Base-by-base conservation (phyloP, 192 early-diverging fungal species). In the Podochytrium sp. region DNA sequence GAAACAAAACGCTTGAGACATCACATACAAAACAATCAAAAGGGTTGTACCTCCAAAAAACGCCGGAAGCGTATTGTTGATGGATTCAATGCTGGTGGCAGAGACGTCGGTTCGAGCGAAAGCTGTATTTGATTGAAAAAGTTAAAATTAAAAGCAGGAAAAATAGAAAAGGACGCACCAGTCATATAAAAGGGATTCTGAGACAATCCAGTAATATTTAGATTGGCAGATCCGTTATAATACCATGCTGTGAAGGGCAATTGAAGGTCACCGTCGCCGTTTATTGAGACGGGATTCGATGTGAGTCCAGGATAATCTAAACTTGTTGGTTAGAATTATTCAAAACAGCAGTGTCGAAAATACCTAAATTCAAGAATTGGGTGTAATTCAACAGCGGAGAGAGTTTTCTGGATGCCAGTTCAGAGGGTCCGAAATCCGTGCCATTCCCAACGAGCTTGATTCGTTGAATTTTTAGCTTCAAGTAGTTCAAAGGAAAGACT, bases 21-120 rank as follows among this genome's bases (percentile, higher is more conserved):
- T 10, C 12, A 47, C 43, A 47, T 47, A 10, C 43, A 47, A 47
- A 47, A 10, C 43, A 16, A 47, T 10, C 43, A 47, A n/a, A n/a
- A n/a, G n/a, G n/a, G n/a, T n/a, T n/a, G n/a, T 47, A 47, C 43
- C 52, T 55, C 52, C 52, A 55, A 27, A 55, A 23, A 55, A 55
- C 5, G 30, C 20, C 20, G 52, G 52, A 4, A 7, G 14, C 4
- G 58, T 35, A 18, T 27, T 7, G 27, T 56, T 56, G 20, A 61
- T 18, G 37, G 32, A 37, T 12, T 27, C 5, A 35, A 61, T 12
- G 4, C 37, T 61, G 14, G 58, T 61, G 29, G 14, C 37, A 7
- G 10, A 10, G 7, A 23, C 12, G 32, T 61, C 34, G 18, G 58
- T 61, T 10, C 16, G 7, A 7, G 37, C 33, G 33, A 61, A 38